Percentiles rank a stretch among this genome's conserved stretches.
phyloP scores from a whole-genome alignment of 306 rosid species.

The Cucumis melo region DNA sequence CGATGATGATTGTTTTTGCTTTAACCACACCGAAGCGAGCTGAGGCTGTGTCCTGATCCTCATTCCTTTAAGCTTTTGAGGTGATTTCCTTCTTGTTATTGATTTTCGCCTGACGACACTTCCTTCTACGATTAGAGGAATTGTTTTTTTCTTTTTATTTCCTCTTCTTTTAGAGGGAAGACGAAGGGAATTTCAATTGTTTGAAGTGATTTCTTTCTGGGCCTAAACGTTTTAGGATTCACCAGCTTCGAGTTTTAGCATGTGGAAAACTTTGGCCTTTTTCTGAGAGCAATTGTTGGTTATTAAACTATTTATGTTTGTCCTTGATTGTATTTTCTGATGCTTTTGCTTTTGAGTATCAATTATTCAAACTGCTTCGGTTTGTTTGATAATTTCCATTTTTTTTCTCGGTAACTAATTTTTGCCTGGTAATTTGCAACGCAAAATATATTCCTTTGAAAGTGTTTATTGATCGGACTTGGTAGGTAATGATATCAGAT shows the following conservation, averaged over 20 bases:
- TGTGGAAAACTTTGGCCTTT: slow-evolving; percentile 4
- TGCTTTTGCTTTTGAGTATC: background rate
- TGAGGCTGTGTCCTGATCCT: background rate
- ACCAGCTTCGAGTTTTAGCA: background rate
- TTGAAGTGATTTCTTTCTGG: background rate
- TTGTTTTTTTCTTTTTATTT: background rate
- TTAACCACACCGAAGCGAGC: slow-evolving; percentile 11
- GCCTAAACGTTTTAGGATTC: background rate
- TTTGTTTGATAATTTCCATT: too few relatives aligned
- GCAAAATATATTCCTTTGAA: too few relatives aligned
- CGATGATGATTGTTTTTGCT: slow-evolving; percentile 10
- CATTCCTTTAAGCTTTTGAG: slow-evolving; percentile 3
- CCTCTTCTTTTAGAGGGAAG: background rate
- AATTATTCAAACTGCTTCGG: background rate
- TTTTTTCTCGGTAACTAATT: too few relatives aligned
- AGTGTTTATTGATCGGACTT: too few relatives aligned
- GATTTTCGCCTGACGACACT: background rate
- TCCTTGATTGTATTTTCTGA: background rate
- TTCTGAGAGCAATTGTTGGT: background rate
- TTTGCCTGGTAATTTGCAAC: too few relatives aligned
- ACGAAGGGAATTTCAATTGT: background rate
- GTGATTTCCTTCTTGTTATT: background rate
- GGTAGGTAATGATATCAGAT: too few relatives aligned
- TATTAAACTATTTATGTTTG: background rate
- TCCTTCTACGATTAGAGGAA: background rate